Percentiles rank a stretch among this genome's conserved stretches.
Evolutionary conservation across 208 protist species (phyloP).

Genomic region (Leishmania mexicana): DNA sequence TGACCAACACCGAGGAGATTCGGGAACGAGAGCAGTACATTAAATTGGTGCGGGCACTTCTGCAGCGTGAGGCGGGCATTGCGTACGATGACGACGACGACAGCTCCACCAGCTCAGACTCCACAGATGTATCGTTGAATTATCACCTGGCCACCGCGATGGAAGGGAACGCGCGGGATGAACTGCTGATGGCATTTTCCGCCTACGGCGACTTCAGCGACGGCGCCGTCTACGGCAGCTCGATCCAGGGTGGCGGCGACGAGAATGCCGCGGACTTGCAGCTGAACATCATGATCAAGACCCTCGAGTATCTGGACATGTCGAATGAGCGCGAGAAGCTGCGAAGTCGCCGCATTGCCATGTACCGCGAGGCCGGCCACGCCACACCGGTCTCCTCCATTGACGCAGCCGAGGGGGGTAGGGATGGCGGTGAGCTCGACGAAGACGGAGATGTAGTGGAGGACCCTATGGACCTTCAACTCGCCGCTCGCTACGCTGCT

Average conservation of each 20-base stretch:
- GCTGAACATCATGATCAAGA: slow-evolving; percentile 36
- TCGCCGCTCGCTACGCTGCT: slow-evolving; percentile 5
- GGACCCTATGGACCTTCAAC: not conserved
- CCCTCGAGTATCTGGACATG: slow-evolving; percentile 77
- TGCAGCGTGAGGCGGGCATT: slow-evolving; percentile 44
- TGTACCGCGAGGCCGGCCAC: slow-evolving; percentile 27
- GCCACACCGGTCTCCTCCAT: slow-evolving; percentile 11
- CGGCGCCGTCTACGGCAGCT: not conserved
- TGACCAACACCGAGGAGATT: slow-evolving; percentile 18
- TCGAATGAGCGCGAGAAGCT: slow-evolving; percentile 83
- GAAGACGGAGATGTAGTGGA: not conserved
- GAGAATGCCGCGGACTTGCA: slow-evolving; percentile 25
- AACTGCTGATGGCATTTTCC: slow-evolving; percentile 55
- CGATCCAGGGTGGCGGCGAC: not conserved
- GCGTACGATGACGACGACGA: slow-evolving; percentile 40
- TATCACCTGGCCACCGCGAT: slow-evolving; percentile 71
- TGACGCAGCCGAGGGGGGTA: slow-evolving; percentile 24
- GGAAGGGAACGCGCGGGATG: slow-evolving; percentile 65
- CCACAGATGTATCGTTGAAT: slow-evolving; percentile 76
- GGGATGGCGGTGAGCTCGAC: slow-evolving; percentile 8
- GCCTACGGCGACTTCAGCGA: slow-evolving; percentile 36
- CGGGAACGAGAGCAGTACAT: slow-evolving; percentile 50
- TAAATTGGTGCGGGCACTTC: slow-evolving; percentile 48
- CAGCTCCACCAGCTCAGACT: slow-evolving; percentile 42
- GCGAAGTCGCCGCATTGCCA: slow-evolving; percentile 41